Base-by-base conservation (phyloP, 352 stramenopile species). In the Globisporangium spiculum region DNA sequence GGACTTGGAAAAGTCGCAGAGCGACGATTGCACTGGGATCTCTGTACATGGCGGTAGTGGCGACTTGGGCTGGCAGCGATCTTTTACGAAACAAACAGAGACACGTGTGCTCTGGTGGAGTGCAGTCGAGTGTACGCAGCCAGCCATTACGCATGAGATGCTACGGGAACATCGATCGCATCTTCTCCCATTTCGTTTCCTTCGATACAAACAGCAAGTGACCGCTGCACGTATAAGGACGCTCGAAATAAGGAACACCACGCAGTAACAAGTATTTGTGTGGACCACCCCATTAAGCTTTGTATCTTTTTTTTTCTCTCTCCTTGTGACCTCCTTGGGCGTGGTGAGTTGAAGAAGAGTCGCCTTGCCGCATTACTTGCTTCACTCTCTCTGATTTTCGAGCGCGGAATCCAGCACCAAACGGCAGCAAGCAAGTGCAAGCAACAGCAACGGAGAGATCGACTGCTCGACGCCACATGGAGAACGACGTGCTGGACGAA, bases 401-500 rank as follows among this genome's bases (percentile, higher is more conserved):
- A 52, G 44, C 8, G 44, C 44, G 18, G 44, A 22, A 22, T 61
- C 44, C 30, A 20, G 36, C 27, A 16, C 26, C 24, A 60, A 26
- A 1, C 30, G 9, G 18, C 55, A 27, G 60, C 20, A 61, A 36
- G 46, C 32, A 68, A 32, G 44, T 52, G 5, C 18, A 30, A 22
- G 24, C 27, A 32, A 38, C 9, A 34, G 4, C 20, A 32, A 34
- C 20, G 34, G 20, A 24, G 30, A 53, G 32, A 50, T 22, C 6
- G 16, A 50, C 18, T 16, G 1, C 9, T 12, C 36, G 18, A 20
- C 44, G 44, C 44, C 26, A 12, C 54, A 64, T 69, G 56, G 55
- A 52, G 14, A 30, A 54, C 55, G 64, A 65, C 64, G 41, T 59
- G 24, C n/a, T 55, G 30, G 66, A 67, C 46, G 66, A 70, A 34